Base-by-base conservation (phyloP, 192 early-diverging fungal genomes). In the Entomortierella chlamydospora region DNA sequence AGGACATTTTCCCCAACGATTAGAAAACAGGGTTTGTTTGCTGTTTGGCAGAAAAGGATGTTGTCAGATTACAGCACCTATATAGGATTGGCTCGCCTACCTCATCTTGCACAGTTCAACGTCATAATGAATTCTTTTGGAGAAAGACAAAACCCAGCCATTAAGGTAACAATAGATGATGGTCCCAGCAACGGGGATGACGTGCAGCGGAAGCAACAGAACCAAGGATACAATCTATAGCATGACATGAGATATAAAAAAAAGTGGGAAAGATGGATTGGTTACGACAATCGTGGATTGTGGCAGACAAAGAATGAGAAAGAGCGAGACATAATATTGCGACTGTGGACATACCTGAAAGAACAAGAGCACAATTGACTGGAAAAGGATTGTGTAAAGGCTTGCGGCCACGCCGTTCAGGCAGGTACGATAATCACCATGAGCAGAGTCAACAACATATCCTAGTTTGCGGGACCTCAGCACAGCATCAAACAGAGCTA, bases 131-230 rank as follows among this genome's bases (percentile, higher is more conserved):
- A 88, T 72, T 23, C 77, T 67, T 33, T 78, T 76, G 23, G 84
- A 73, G 73, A 84, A 89, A 13, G 83, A 71, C 42, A 73, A 55
- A 2, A 87, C 70, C 87, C 87, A 89, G 20, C 86, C 87, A 73
- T 87, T 89, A 39, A 89, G 67, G 41, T 85, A 87, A 51, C 87
- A 89, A 20, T 85, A 86, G 37, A 90, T 29, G 41, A 85, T 50
- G 4, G 88, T 87, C 30, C 91, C 91, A 12, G 85, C 43, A 10
- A 92, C 56, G 22, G 91, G 91, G 57, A 83, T 56, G 29, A 85
- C 79, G 76, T 89, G 84, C 31, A 92, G 63, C 30, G 91, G 91
- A 6, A 86, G 56, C 1, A 90, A 90, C 17, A 92, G 59, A 52
- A 90, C 57, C 23, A 90, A 42, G 10, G 87, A 64, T 0, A 90